Conservation (phyloP, 495 filamentous ascomycete genomes). For the Penicillium dipodomyicola region DNA sequence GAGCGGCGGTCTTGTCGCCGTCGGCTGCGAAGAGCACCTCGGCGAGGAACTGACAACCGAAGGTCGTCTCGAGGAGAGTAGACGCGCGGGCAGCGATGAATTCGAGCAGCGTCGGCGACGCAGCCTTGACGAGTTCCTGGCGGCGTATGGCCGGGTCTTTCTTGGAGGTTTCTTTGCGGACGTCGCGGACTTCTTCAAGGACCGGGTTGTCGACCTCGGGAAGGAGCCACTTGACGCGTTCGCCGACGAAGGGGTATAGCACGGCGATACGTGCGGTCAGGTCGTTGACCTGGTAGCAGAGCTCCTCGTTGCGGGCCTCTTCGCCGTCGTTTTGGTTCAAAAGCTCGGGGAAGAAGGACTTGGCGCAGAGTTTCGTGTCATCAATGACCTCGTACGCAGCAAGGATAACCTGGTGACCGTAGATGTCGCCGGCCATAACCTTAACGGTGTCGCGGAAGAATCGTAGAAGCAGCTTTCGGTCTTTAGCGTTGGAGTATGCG, state of each 20-base stretch:
- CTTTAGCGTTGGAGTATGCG: constrained; percentile 84
- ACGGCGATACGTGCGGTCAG: constrained; percentile 72
- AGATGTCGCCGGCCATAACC: constrained; percentile 70
- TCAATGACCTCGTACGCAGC: constrained; percentile 87
- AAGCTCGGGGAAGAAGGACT: constrained; percentile 79
- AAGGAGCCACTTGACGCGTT: constrained; percentile 67
- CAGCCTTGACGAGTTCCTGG: constrained; percentile 65
- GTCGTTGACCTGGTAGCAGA: constrained; percentile 62
- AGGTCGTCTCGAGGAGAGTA: constrained; percentile 66
- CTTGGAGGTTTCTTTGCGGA: constrained; percentile 79
- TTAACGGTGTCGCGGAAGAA: constrained; percentile 83
- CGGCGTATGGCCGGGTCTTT: constrained; percentile 77
- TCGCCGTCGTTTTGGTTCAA: constrained; percentile 62
- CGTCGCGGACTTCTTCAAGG: constrained; percentile 69
- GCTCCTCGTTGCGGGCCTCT: constrained; percentile 56
- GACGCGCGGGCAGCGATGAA: constrained; percentile 66
- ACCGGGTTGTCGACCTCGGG: constrained; percentile 59
- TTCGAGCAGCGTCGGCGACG: constrained; percentile 60
- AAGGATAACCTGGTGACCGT: constrained; percentile 79
- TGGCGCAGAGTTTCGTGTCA: constrained; percentile 84
- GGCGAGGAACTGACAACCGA: constrained; percentile 81
- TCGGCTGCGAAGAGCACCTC: constrained; percentile 77
- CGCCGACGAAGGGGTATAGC: constrained; percentile 77
- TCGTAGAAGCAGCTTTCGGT: constrained; percentile 83
- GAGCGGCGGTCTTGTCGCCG: constrained; percentile 67